Conservation (phyloP, 441 rosid species). For the Raphanus hybrid region DNA sequence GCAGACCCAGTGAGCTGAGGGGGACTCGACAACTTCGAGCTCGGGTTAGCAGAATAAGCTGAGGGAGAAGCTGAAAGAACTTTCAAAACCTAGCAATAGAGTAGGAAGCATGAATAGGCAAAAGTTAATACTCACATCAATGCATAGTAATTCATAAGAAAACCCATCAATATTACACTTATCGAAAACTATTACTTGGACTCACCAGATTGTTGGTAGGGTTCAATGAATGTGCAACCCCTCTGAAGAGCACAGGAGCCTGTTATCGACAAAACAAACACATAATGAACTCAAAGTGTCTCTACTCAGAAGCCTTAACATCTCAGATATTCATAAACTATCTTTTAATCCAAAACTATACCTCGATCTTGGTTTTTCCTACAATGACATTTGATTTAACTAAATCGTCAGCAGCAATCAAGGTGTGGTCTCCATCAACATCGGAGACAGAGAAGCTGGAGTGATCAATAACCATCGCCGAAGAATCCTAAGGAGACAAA, state of each 20-base stretch:
- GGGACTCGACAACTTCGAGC: constrained; percentile 64
- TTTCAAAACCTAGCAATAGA: constrained; percentile 59
- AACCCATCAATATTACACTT: not conserved
- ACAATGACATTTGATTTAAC: constrained; percentile 66
- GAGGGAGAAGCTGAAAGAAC: constrained; percentile 87
- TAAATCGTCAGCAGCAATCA: constrained; percentile 70
- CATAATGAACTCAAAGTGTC: not conserved
- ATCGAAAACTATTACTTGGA: not conserved
- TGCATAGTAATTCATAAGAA: constrained; percentile 14
- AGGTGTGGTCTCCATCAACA: constrained; percentile 70
- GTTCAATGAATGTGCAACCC: constrained; percentile 82
- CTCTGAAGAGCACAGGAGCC: constrained; percentile 85
- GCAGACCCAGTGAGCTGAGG: constrained; percentile 52
- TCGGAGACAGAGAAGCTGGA: constrained; percentile 60
- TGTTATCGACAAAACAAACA: constrained; percentile 40
- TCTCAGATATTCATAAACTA: not conserved
- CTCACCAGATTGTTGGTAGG: constrained; percentile 70
- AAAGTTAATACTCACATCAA: constrained; percentile 8
- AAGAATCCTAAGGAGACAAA: constrained; percentile 57
- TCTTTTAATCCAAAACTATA: constrained; percentile 22
- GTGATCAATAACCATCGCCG: constrained; percentile 81
- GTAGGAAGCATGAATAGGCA: constrained; percentile 14
- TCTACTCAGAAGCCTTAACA: not conserved
- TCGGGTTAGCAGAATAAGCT: constrained; percentile 86
- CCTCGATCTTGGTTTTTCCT: constrained; percentile 73